Percentiles rank a stretch among this genome's conserved stretches.
phyloP scores from a whole-genome alignment of 108 stramenopile genomes.

The Skeletonema tropicum region DNA sequence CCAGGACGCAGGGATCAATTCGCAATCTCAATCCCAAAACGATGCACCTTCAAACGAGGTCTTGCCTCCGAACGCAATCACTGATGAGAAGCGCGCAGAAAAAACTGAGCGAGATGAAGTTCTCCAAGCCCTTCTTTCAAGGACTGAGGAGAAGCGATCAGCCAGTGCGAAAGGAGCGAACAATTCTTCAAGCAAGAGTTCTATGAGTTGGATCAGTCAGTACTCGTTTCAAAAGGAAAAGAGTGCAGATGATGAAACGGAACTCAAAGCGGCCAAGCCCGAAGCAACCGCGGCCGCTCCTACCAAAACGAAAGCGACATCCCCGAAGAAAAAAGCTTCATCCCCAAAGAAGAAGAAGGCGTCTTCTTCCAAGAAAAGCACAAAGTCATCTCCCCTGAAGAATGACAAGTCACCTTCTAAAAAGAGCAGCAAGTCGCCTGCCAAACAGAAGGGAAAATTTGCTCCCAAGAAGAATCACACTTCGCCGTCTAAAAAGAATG shows the following conservation, averaged over 20 bases:
- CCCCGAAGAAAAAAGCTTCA: background rate
- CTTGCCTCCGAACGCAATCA: background rate
- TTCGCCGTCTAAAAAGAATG: background rate
- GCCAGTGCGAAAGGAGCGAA: conserved; percentile 2
- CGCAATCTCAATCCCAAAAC: conserved; percentile 4
- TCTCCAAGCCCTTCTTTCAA: conserved; percentile 1
- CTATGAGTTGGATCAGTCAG: conserved; percentile 1
- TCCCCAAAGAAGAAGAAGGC: background rate
- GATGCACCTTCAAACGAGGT: background rate
- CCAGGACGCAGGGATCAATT: conserved; percentile 3
- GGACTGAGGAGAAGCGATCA: conserved; percentile 3
- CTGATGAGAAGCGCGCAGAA: background rate
- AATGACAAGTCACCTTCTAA: conserved; percentile 1
- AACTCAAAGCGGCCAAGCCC: conserved; percentile 3
- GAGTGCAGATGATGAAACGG: conserved; percentile 5
- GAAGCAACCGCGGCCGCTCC: background rate
- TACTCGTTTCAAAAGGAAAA: background rate
- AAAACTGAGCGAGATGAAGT: conserved; percentile 8
- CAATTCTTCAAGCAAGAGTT: conserved; percentile 4
- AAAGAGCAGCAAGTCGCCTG: background rate
- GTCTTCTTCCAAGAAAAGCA: conserved; percentile 3
- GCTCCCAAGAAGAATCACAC: background rate
- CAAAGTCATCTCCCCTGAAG: background rate
- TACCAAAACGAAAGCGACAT: background rate
- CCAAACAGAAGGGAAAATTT: background rate